These are phyloP conservation scores for Cornus controversa DNA, from an alignment of 148 eudicot species.

Conservation along the genomic window DNA sequence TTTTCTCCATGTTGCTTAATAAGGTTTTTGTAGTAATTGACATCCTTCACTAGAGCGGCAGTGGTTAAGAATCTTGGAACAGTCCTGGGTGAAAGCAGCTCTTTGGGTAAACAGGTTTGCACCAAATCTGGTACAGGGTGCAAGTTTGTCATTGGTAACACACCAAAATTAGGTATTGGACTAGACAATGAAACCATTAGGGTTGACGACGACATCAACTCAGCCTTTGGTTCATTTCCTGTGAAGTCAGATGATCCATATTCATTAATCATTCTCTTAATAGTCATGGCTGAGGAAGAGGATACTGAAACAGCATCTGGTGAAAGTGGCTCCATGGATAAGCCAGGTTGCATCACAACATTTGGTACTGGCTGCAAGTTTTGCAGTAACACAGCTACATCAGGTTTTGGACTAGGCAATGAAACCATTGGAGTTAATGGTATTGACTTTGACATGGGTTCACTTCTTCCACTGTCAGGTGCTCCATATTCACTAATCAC, in stretches of 20 bases:
- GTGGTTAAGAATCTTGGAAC: slow-evolving; percentile 3
- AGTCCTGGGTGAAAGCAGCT: not conserved
- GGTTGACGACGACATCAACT: slow-evolving; percentile 10
- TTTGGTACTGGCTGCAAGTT: not conserved
- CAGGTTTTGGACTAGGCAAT: not conserved
- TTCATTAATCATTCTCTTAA: slow-evolving; percentile 17
- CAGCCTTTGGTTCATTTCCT: slow-evolving; percentile 9
- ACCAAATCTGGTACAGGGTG: not conserved
- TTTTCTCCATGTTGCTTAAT: slow-evolving; percentile 53
- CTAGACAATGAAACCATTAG: slow-evolving; percentile 1
- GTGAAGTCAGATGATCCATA: slow-evolving; percentile 10
- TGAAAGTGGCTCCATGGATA: not conserved
- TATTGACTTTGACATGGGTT: not conserved
- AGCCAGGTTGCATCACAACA: slow-evolving; percentile 1
- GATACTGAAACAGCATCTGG: slow-evolving; percentile 8
- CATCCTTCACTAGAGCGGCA: slow-evolving; percentile 32
- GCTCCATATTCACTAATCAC: not conserved
- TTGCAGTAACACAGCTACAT: not conserved
- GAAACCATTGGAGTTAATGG: not conserved
- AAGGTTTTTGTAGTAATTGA: slow-evolving; percentile 39
- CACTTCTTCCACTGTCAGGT: not conserved
- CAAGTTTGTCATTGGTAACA: not conserved
- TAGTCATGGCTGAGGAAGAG: not conserved
- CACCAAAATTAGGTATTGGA: not conserved
- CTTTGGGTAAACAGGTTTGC: not conserved